Evolutionary conservation across 2,329 filamentous ascomycete species (phyloP), one percentile per base, ranked within the genome.

Genomic region (Exophiala aquamarina): DNA sequence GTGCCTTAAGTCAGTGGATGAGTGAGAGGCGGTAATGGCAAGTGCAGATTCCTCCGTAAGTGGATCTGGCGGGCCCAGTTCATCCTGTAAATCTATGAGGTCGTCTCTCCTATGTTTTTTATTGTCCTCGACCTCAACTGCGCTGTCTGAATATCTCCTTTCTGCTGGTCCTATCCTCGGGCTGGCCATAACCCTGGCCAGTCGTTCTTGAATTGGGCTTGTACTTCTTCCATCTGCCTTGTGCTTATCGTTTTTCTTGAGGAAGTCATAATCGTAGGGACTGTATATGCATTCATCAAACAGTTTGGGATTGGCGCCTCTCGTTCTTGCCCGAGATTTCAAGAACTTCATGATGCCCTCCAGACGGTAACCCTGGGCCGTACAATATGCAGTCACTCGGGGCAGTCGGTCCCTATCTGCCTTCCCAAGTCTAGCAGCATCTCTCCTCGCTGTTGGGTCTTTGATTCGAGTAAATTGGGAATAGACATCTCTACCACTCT

Each of bases 251-350:
- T 49, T 61, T 52, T 71, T 75, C 59, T 60, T 59, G 29, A 63
- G 59, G 44, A 81, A 77, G 33, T 76, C 75, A 66, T 96, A 96
- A 61, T 83, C 85, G 68, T 95, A 98, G 0, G 92, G 89, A 9
- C 92, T 89, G 70, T 98, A 98, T 59, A 98, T 89, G 67, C 93
- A 98, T 68, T 98, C 93, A 66, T 98, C 93, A 59, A 96, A 96
- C 48, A 93, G 72, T 68, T 96, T 97, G 1, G 93, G 92, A 50
- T 83, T 87, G 13, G 91, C 83, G 14, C 89, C 88, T 59, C 88
- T 81, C 23, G 81, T 81, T 67, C 87, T 89, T 36, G 81, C 79
- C 49, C 88, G 80, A 21, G 89, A 88, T 66, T 98, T 98, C 53
- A 98, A 72, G 63, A 92, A 98, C 35, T 86, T 84, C 81, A 95